Conservation (phyloP, 768 basidiomycete genomes). For the Kwoniella newhampshirensis region DNA sequence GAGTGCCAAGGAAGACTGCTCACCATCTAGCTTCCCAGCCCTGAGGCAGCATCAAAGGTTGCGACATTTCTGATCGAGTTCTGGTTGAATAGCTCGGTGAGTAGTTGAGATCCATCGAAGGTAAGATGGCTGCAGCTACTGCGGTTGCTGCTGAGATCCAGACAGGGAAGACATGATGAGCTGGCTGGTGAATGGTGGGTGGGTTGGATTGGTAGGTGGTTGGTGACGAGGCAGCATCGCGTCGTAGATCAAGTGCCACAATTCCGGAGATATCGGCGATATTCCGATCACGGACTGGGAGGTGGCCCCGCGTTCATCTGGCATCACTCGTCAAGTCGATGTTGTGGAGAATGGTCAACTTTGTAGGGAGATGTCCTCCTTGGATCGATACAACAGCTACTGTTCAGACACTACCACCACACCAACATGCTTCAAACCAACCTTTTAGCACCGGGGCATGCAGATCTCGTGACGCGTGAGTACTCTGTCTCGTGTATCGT, state of each 20-base stretch:
- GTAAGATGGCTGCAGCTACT: too few relatives aligned
- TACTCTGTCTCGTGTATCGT: too few relatives aligned
- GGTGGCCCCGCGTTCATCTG: constrained; percentile 12
- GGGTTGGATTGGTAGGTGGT: background rate
- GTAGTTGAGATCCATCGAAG: too few relatives aligned
- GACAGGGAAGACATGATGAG: too few relatives aligned
- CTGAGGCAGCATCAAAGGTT: constrained; percentile 62
- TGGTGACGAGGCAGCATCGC: constrained; percentile 22
- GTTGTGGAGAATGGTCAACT: too few relatives aligned
- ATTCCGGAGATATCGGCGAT: constrained; percentile 10
- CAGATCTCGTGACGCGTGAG: constrained; percentile 48
- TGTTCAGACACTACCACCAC: background rate
- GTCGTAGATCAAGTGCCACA: constrained; percentile 12
- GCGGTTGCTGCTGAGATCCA: too few relatives aligned
- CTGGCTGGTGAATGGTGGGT: background rate
- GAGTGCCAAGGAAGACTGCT: constrained; percentile 29
- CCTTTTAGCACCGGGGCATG: constrained; percentile 42
- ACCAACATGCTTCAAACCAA: constrained; percentile 45
- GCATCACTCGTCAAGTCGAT: background rate
- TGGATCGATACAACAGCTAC: too few relatives aligned
- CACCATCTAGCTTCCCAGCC: constrained; percentile 95
- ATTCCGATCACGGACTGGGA: background rate
- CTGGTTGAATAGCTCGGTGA: background rate
- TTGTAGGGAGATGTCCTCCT: too few relatives aligned
- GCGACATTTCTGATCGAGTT: constrained; percentile 11